Evolutionary conservation across 768 basidiomycete genomes (phyloP).

Genomic region (Boletus insuetus): DNA sequence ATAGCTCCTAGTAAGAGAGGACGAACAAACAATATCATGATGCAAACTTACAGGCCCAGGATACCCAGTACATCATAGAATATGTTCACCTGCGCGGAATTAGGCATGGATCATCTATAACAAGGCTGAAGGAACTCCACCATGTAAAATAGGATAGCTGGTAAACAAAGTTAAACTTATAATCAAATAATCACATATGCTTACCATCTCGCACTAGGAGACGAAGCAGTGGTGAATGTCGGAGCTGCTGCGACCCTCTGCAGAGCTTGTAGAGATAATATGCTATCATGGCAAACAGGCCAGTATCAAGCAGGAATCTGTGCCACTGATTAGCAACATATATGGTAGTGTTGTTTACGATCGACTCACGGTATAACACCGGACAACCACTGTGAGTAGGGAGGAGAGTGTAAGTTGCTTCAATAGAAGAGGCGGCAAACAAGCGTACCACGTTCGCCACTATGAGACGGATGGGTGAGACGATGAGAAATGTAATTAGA

Average conservation of each 20-base stretch:
- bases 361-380: slow-evolving; percentile 1
- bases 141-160: slow-evolving; percentile 3
- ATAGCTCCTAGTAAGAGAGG: neutral
- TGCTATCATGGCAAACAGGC: neutral
- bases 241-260: neutral
- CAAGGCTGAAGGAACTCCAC: neutral
- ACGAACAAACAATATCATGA: neutral
- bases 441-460: neutral
- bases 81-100: neutral
- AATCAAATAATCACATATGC: neutral
- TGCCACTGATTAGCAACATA: neutral
- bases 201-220: slow-evolving; percentile 10
- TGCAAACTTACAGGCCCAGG: slow-evolving; percentile 4
- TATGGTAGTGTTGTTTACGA: too few species aligned
- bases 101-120: neutral
- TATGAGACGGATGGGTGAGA: neutral
- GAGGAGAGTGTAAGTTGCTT: neutral
- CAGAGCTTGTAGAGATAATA: slow-evolving; percentile 5
- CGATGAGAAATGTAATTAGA: neutral
- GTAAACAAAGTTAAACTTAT: neutral
- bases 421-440: neutral
- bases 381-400: neutral
- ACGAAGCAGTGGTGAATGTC: neutral
- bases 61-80: slow-evolving; percentile 1
- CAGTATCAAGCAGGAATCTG: slow-evolving; percentile 1